phyloP scores from a whole-genome alignment of 139 green algal species.

The Marvania coccoides region DNA sequence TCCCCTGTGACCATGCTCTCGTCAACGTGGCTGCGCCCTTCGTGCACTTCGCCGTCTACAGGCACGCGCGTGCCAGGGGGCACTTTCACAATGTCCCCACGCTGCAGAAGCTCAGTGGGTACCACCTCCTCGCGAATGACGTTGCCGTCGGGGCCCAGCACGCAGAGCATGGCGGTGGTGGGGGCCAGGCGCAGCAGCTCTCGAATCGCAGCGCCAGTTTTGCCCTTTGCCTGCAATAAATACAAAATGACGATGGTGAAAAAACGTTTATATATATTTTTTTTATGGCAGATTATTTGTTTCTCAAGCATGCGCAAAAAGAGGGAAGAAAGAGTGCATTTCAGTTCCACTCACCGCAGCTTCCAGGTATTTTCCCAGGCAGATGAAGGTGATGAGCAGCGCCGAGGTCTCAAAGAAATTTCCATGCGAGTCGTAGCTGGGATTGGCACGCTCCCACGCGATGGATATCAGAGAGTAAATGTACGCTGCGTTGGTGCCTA shows the following conservation, averaged over 20 bases:
- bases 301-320: too few relatives aligned
- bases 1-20: conserved; percentile 98
- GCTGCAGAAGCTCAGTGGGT: conserved; percentile 70
- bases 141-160: conserved; percentile 28
- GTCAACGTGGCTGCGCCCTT: conserved; percentile 77
- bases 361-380: conserved; percentile 51
- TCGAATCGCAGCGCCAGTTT: conserved; percentile 76
- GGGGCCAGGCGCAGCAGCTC: conserved; percentile 75
- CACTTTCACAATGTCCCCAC: conserved; percentile 84
- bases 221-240: conserved; percentile 70
- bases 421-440: conserved; percentile 17
- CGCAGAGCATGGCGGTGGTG: conserved; percentile 63
- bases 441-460: background rate
- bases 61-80: conserved; percentile 75
- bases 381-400: conserved; percentile 95
- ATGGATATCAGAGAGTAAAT: conserved; percentile 78
- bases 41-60: conserved; percentile 76
- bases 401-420: conserved; percentile 92
- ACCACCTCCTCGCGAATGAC: conserved; percentile 55
- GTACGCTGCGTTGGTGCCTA: conserved; percentile 88
- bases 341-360: conserved; percentile 46
- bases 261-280: too few relatives aligned
- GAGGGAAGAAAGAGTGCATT: too few relatives aligned
- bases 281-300: too few relatives aligned
- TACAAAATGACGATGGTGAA: too few relatives aligned